Conservation (phyloP, 2,329 filamentous ascomycete genomes). For the Parafenestella ontariensis region DNA sequence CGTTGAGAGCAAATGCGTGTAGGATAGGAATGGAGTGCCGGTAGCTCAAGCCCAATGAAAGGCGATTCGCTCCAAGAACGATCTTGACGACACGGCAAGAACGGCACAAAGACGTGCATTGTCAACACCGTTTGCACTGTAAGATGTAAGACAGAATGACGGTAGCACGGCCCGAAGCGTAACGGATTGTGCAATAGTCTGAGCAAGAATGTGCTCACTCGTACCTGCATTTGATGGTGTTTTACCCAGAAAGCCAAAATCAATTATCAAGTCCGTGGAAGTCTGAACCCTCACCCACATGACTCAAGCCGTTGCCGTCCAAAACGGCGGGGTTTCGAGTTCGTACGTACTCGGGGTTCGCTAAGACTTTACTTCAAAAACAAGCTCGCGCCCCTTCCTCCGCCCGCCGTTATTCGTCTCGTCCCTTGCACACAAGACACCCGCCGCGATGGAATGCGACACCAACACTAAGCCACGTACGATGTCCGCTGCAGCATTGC, state of each 20-base stretch:
- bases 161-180: not conserved
- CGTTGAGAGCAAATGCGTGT: no score
- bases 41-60: not conserved
- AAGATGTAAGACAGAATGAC: no score
- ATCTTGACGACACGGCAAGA: not conserved
- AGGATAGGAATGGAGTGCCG: no score
- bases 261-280: not conserved
- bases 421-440: not conserved
- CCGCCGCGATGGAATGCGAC: not conserved
- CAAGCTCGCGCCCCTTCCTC: not conserved
- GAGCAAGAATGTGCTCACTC: not conserved
- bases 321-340: not conserved
- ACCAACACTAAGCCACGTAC: not conserved
- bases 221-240: not conserved
- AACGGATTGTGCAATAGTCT: not conserved
- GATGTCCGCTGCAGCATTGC: conserved; percentile 1
- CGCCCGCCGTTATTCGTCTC: not conserved
- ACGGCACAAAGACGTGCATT: not conserved
- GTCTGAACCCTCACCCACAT: not conserved
- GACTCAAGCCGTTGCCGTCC: not conserved
- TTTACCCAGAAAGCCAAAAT: not conserved
- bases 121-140: not conserved
- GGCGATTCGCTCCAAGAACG: not conserved
- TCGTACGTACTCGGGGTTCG: not conserved
- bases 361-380: not conserved